Evolutionary conservation across 768 basidiomycete genomes (phyloP), one percentile per base, ranked within the genome.

Genomic region (Dentipellis sp.): DNA sequence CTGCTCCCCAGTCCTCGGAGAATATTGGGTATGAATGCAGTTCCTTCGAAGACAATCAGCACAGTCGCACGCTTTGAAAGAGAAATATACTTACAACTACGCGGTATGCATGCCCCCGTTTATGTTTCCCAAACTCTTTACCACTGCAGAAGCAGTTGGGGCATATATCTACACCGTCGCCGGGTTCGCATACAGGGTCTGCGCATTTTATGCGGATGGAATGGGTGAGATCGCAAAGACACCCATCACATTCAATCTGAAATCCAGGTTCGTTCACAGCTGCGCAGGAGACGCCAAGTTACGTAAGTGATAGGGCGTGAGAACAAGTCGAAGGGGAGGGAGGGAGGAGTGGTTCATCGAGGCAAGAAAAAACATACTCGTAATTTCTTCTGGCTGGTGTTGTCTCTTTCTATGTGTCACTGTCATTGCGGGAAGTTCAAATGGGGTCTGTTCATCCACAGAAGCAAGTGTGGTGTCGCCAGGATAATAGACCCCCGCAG

Each of bases 181-280:
- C 78, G 2, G 81, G 79, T 52, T 82, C 85, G 54, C 89, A 93
- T 40, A 72, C 74, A 5, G 82, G 78, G 69, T 91, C 88, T 35
- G 95, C 94, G 67, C 95, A 99, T 71, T 94, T 94, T 67, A 99
- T 92, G 59, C 94, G 88, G 59, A 97, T 83, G n/a, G 91, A 91
- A 67, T 97, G 93, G 3, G 97, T 97, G 62, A 98, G 79, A 72
- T 98, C 93, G 71, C 83, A 81, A 59, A 74, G 74, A 70, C 94
- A 95, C 12, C 81, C 71, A 68, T 94, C 92, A 74, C 92, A 94
- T 61, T 85, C 79, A 62, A 89, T 88, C 65, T 90, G 84, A 37
- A 87, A 75, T 57, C 88, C 91, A 14, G 90, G 89, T 61, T 92
- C 90, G 64, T 82, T 88, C 54, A 89, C 80, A 61, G 82, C 84